Base-by-base conservation (phyloP, 139 green algal species). In the Volvox reticuliferus region DNA sequence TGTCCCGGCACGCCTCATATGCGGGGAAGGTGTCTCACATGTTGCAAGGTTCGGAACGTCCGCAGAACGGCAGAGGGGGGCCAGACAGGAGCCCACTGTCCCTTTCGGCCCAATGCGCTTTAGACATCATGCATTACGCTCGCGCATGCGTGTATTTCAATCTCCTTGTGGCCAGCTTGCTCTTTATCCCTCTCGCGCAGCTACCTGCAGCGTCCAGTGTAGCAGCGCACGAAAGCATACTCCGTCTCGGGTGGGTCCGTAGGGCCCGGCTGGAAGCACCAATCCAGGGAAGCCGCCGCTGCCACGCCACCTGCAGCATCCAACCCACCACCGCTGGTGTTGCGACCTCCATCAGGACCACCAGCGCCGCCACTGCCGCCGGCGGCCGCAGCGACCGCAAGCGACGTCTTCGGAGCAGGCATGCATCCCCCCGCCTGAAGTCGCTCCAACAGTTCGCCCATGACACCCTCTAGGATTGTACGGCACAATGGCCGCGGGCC, bases 201-300 rank as follows among this genome's bases (percentile, higher is more conserved):
- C 55, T n/a, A 87, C 81, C 81, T 88, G 82, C 63, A 88, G 62
- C 9, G 61, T 62, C 1, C 63, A 33, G 82, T 88, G 82, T 88
- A 88, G 82, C 82, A 88, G 19, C 55, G 69, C 62, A 88, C 82
- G 55, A 78, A 17, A 32, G 62, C 80, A n/a, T 86, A 86, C 14
- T 86, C 55, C n/a, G 55, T 17, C 50, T 73, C 55, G 33, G 55
- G 33, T 13, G 82, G 82, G 63, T 88, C 82, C 28, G 68, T 19
- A 35, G 32, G 33, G 26, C 63, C 63, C 2, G 63, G 63, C 63
- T 79, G 32, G 63, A 88, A 88, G 82, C 63, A 79, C 63, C 30
- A 50, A 12, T 88, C 82, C 82, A 88, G 63, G 33, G 65, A 78
- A 12, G 22, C 12, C 13, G 82, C 65, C 32, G 19, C 2, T 18